phyloP scores from a whole-genome alignment of 176 grass and related monocot species.

The Bolboschoenus planiculmis region DNA sequence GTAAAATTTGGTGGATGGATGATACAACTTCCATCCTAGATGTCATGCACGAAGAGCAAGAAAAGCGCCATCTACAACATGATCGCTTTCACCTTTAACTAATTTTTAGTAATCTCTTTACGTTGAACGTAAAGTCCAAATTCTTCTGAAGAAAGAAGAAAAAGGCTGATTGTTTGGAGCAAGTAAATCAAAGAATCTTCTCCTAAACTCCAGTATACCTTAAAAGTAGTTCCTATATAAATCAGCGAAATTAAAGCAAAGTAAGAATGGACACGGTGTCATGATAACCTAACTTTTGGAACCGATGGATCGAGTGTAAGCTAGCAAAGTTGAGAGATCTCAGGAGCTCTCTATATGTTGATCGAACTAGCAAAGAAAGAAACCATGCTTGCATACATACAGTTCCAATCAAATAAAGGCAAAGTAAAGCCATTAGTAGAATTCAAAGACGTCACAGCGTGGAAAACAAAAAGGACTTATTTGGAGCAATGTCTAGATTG shows the following conservation, averaged over 20 bases:
- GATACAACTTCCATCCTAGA: background rate
- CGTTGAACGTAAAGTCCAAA: background rate
- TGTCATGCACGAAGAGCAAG: background rate
- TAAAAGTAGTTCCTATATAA: constrained; percentile 1
- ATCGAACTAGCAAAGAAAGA: background rate
- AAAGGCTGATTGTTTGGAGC: background rate
- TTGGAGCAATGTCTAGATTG: background rate
- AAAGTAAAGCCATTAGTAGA: background rate
- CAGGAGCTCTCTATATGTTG: background rate
- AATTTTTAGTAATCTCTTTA: background rate
- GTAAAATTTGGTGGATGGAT: background rate
- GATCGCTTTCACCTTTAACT: background rate
- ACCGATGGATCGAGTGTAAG: background rate
- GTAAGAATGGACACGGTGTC: background rate
- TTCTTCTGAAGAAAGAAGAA: background rate
- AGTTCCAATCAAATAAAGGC: background rate
- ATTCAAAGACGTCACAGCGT: background rate
- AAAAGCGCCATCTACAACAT: background rate
- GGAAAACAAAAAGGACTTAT: background rate
- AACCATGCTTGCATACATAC: background rate
- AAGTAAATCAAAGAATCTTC: background rate
- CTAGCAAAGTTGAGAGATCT: background rate
- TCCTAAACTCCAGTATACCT: background rate
- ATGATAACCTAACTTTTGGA: constrained; percentile 3
- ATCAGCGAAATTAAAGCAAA: background rate